Conservation (phyloP, 176 grass and related monocot genomes). For the sorghum (Sorghum bicolor) region Sorghum_bicolor_NCBIv3 NC_012872.2:58389501-58390000, state of each 20-base stretch:
- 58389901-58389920: too few relatives aligned
- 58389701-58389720: neutral
- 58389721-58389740: neutral
- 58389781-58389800: too few relatives aligned
- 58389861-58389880: too few relatives aligned
- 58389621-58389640: neutral
- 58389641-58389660: neutral
- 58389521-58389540: neutral
- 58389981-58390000: neutral
- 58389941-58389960: neutral
- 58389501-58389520: too few relatives aligned
- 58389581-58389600: conserved; percentile 59
- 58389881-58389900: too few relatives aligned
- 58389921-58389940: too few relatives aligned
- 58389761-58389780: neutral
- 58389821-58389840: too few relatives aligned
- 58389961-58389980: neutral
- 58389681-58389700: neutral
- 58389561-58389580: conserved; percentile 50
- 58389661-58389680: neutral
- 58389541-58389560: conserved; percentile 40
- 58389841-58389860: too few relatives aligned
- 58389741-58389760: neutral
- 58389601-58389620: conserved; percentile 24
- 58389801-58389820: too few relatives aligned